phyloP scores from a whole-genome alignment of 2,329 filamentous ascomycete genomes.

The Ophiobolus disseminans region DNA sequence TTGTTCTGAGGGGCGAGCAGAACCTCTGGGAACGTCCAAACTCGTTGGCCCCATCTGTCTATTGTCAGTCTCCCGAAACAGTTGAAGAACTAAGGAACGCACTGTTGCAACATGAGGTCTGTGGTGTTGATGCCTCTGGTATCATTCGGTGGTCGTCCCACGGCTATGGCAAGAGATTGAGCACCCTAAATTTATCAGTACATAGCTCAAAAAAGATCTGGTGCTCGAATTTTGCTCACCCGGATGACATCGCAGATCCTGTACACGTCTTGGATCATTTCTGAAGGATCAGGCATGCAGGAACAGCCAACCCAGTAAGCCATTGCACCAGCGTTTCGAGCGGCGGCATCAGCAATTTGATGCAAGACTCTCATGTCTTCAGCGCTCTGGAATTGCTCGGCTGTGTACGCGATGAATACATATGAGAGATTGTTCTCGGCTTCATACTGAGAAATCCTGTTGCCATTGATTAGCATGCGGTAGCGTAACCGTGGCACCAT shows the following conservation, averaged over 20 bases:
- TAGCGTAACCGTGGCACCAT: not conserved
- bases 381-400: constrained; percentile 46
- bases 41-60: constrained; percentile 47
- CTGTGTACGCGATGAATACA: constrained; percentile 53
- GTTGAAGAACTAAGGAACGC: too few relatives aligned
- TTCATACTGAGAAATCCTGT: constrained; percentile 28
- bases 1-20: constrained; percentile 42
- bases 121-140: constrained; percentile 28
- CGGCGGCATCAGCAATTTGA: constrained; percentile 49
- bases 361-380: constrained; percentile 41
- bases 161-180: constrained; percentile 52
- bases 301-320: constrained; percentile 56
- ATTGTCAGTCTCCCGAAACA: too few relatives aligned
- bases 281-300: constrained; percentile 48
- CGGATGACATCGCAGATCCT: constrained; percentile 57
- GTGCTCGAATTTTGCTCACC: constrained; percentile 7
- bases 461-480: not conserved
- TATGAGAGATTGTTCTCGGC: constrained; percentile 39
- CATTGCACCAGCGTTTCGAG: constrained; percentile 44
- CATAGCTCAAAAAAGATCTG: too few relatives aligned
- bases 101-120: constrained; percentile 49
- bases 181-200: constrained; percentile 27
- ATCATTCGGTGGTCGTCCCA: constrained; percentile 40
- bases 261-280: constrained; percentile 49
- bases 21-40: constrained; percentile 58